These are phyloP conservation scores for Zymoseptoria tritici DNA, from an alignment of 2,329 filamentous ascomycete species.

Conservation along the genomic window DNA sequence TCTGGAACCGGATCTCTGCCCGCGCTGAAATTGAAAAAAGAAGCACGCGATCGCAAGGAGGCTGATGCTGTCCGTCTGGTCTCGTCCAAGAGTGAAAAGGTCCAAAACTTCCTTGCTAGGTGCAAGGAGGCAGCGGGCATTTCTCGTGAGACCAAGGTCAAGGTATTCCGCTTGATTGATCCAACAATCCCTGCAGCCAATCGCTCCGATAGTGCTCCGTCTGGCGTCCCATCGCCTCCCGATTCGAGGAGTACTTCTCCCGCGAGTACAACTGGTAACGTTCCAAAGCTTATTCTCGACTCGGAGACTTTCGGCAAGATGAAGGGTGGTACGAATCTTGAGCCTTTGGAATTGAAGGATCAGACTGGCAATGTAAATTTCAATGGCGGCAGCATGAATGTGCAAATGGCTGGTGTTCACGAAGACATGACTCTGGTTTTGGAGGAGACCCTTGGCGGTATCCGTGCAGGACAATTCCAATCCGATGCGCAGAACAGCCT, in stretches of 20 bases:
- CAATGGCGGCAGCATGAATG: slow-evolving; percentile 62
- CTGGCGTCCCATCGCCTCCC: slow-evolving; percentile 40
- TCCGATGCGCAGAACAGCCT: slow-evolving; percentile 39
- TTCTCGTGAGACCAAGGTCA: slow-evolving; percentile 63
- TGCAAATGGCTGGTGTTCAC: slow-evolving; percentile 53
- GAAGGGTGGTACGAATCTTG: slow-evolving; percentile 55
- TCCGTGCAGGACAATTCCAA: slow-evolving; percentile 48
- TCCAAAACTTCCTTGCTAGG: slow-evolving; percentile 67
- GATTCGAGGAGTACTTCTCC: slow-evolving; percentile 38
- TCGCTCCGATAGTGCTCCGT: slow-evolving; percentile 15
- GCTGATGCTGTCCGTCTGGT: slow-evolving; percentile 59
- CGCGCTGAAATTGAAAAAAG: slow-evolving; percentile 11
- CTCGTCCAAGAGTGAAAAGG: slow-evolving; percentile 62
- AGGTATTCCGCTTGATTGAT: slow-evolving; percentile 61
- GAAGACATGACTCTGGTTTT: slow-evolving; percentile 71
- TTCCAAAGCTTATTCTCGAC: slow-evolving; percentile 50
- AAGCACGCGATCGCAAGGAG: slow-evolving; percentile 3
- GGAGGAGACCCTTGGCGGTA: slow-evolving; percentile 62
- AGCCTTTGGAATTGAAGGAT: slow-evolving; percentile 59
- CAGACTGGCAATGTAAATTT: slow-evolving; percentile 66
- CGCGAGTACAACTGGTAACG: slow-evolving; percentile 24
- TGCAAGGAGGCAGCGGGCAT: slow-evolving; percentile 64
- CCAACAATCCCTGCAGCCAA: slow-evolving; percentile 28
- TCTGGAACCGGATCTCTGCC: slow-evolving; percentile 1
- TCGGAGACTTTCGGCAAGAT: slow-evolving; percentile 56